Conservation (phyloP, 306 rosid genomes). For the Quercus alba region DNA sequence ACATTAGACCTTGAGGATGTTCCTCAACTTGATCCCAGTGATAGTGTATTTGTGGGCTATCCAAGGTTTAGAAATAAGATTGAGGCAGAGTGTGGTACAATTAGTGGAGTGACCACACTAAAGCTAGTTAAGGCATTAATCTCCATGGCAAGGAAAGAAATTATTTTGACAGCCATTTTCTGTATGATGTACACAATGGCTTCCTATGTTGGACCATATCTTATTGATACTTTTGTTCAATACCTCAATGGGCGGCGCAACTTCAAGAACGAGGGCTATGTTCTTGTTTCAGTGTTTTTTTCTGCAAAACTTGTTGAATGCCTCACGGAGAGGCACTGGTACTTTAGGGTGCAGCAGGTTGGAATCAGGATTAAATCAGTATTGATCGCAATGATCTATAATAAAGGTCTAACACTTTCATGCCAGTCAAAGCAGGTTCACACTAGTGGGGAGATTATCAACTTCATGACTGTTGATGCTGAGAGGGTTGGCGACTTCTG, state of each 20-base stretch:
- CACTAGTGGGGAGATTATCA: slow-evolving; percentile 53
- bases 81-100: slow-evolving; percentile 27
- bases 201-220: slow-evolving; percentile 48
- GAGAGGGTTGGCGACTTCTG: slow-evolving; percentile 38
- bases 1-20: slow-evolving; percentile 70
- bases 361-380: slow-evolving; percentile 37
- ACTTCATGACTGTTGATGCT: slow-evolving; percentile 53
- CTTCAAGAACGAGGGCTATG: slow-evolving; percentile 36
- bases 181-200: slow-evolving; percentile 30
- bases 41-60: slow-evolving; percentile 48
- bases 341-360: slow-evolving; percentile 30
- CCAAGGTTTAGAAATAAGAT: slow-evolving; percentile 38
- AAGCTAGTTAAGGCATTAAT: slow-evolving; percentile 33
- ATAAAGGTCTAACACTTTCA: slow-evolving; percentile 47
- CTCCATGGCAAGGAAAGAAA: slow-evolving; percentile 41
- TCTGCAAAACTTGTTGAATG: slow-evolving; percentile 51
- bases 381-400: slow-evolving; percentile 36
- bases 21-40: slow-evolving; percentile 54
- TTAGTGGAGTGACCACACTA: slow-evolving; percentile 26
- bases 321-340: slow-evolving; percentile 42
- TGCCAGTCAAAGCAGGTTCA: slow-evolving; percentile 45
- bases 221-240: slow-evolving; percentile 48
- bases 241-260: slow-evolving; percentile 39
- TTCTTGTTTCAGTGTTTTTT: slow-evolving; percentile 41
- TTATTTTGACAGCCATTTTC: slow-evolving; percentile 22